These are phyloP conservation scores for Hypoxylon sp. DNA, from an alignment of 2,329 filamentous ascomycete species.

Conservation along the genomic window DNA sequence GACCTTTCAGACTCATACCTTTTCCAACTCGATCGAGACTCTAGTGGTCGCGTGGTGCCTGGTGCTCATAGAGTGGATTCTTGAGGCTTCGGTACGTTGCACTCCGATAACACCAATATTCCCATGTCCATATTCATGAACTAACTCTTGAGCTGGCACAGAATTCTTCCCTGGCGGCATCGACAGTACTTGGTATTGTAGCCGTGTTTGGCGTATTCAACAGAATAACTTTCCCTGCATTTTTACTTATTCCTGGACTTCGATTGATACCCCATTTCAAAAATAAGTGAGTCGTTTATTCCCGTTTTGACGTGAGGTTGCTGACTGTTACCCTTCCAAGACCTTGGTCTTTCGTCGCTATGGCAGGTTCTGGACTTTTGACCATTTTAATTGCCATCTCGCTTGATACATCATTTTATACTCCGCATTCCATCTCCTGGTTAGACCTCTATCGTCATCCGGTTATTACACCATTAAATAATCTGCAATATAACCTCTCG, in stretches of 20 bases:
- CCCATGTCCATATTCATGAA: not conserved
- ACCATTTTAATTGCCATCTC: constrained; percentile 81
- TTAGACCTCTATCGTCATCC: constrained; percentile 74
- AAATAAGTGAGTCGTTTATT: constrained; percentile 73
- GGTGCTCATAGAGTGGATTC: constrained; percentile 89
- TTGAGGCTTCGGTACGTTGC: constrained; percentile 78
- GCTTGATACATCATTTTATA: constrained; percentile 89
- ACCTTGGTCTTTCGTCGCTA: constrained; percentile 72
- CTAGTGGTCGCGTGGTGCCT: constrained; percentile 93
- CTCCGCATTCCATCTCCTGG: constrained; percentile 73
- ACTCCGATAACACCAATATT: not conserved
- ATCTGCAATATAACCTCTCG: constrained; percentile 80
- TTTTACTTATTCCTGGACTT: constrained; percentile 86
- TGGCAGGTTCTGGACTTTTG: constrained; percentile 74
- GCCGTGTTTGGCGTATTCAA: constrained; percentile 93
- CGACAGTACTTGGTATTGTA: constrained; percentile 83
- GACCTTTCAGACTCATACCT: constrained; percentile 98
- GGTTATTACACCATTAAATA: constrained; percentile 83
- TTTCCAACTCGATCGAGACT: constrained; percentile 97
- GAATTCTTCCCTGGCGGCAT: constrained; percentile 81
- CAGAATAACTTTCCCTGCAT: constrained; percentile 96
- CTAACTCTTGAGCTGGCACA: constrained; percentile 64
- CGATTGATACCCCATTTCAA: constrained; percentile 88
- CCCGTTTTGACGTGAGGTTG: constrained; percentile 13
- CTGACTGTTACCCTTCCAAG: constrained; percentile 55